Base-by-base conservation (phyloP, 176 grass and related monocot species). In the Phragmites australis region DNA sequence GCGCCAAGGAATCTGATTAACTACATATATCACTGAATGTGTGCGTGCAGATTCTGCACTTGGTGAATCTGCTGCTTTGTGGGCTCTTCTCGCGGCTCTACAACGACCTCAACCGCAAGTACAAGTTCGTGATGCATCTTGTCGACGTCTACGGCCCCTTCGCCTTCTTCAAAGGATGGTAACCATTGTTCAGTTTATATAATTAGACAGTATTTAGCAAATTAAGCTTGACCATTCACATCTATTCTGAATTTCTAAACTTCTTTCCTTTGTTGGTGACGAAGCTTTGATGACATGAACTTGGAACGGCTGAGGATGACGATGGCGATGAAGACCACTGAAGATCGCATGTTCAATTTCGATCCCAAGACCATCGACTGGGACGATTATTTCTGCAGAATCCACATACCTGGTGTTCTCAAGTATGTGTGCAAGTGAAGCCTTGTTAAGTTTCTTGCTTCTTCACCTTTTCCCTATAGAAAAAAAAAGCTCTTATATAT, bases 81-180 rank as follows among this genome's bases (percentile, higher is more conserved):
- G 81, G 87, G 1, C 18, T 85, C 8, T 62, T 89, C 45, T 64
- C 82, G 0, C 32, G 26, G 12, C 87, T 84, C 46, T 85, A 84
- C 62, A 60, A 84, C 0, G 82, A 89, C 6, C 82, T 89, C 52
- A 83, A 31, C 53, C 58, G 74, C 16, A 81, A 78, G 25, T 94
- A 90, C 60, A 83, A 74, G 34, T 94, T 80, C 19, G 62, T 82
- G 41, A 75, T 94, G 84, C 87, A 83, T 44, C 87, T 92, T 29
- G 31, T 92, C 29, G 84, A 94, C 17, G 84, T 94, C 26, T 94
- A 96, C 39, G 65, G 80, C 6, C 87, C 89, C 1, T 94, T 87
- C 18, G 68, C 72, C 69, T 88, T 86, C 59, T 94, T 94, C 87
- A 90, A 80, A 50, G 88, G 88, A 90, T 62, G 88, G 88, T 90